Conservation (phyloP, 192 early-diverging fungal genomes). For the Rhizoclosmatium globosum region DNA sequence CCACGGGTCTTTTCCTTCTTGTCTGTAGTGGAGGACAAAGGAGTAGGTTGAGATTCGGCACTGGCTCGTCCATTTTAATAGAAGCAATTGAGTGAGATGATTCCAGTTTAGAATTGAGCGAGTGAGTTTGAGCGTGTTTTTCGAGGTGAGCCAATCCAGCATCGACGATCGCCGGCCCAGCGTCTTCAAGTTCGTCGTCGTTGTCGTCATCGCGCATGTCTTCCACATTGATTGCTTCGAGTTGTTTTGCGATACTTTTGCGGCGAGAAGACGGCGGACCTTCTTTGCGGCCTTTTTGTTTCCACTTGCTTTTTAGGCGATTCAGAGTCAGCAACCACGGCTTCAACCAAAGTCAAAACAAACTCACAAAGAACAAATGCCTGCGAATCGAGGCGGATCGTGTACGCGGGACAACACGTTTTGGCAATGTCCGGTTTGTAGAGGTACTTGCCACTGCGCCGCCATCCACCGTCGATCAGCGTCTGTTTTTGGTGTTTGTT, state of each 20-base stretch:
- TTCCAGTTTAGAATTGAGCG: background rate
- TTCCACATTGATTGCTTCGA: background rate
- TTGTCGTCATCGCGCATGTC: background rate
- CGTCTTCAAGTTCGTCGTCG: constrained; percentile 9
- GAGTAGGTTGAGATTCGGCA: no score
- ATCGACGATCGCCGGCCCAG: constrained; percentile 3
- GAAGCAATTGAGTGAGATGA: no score
- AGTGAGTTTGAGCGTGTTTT: background rate
- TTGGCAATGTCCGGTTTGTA: constrained; percentile 75
- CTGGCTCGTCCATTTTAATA: no score
- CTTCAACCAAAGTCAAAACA: background rate
- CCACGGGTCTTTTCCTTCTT: constrained; percentile 37
- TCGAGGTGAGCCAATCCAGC: background rate
- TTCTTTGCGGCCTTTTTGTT: constrained; percentile 74
- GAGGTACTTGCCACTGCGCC: constrained; percentile 74
- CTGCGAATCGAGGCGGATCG: constrained; percentile 70
- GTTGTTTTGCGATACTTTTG: constrained; percentile 49
- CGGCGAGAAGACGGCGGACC: constrained; percentile 62
- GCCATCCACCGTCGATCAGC: constrained; percentile 79
- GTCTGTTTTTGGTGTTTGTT: constrained; percentile 60
- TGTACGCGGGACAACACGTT: constrained; percentile 80
- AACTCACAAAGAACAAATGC: constrained; percentile 63
- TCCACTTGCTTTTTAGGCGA: constrained; percentile 29
- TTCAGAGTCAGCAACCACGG: background rate
- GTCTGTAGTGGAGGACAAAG: background rate